A percentile compares a stretch with the other conserved stretches of the same genome.
Conservation (phyloP, 306 rosid genomes). For the Fagus crenata region DNA sequence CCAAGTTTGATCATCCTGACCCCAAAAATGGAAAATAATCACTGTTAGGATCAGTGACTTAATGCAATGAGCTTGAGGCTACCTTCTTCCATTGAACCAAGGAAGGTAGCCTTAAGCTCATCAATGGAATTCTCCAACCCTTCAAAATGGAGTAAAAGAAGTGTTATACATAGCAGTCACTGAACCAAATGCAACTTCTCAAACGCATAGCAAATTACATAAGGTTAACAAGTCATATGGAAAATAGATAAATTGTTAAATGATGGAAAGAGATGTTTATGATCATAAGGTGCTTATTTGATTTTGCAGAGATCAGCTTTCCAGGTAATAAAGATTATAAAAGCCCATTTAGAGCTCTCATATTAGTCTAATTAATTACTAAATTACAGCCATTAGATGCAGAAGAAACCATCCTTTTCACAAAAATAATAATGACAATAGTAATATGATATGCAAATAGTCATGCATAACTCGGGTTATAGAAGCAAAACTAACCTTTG, state of each 20-base stretch:
- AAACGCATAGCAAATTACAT: neutral
- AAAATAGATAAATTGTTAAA: neutral
- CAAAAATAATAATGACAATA: neutral
- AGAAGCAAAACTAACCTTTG: conserved; percentile 55
- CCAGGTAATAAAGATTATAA: neutral
- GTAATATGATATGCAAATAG: neutral
- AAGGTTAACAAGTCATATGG: neutral
- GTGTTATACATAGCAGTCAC: neutral
- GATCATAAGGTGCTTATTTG: neutral
- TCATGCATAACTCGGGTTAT: neutral
- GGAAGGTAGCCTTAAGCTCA: neutral
- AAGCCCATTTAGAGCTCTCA: neutral
- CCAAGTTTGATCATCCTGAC: neutral
- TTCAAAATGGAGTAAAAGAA: neutral
- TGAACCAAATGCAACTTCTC: neutral
- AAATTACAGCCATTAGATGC: neutral
- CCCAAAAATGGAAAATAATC: neutral
- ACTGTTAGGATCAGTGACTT: neutral
- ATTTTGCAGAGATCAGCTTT: neutral
- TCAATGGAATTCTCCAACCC: neutral
- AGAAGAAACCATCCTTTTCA: neutral
- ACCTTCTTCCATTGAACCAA: neutral
- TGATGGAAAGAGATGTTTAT: neutral
- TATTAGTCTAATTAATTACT: neutral
- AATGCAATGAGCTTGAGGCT: neutral